phyloP scores from a whole-genome alignment of 805 yeast species.

The Pichia thaimueangensis region DNA sequence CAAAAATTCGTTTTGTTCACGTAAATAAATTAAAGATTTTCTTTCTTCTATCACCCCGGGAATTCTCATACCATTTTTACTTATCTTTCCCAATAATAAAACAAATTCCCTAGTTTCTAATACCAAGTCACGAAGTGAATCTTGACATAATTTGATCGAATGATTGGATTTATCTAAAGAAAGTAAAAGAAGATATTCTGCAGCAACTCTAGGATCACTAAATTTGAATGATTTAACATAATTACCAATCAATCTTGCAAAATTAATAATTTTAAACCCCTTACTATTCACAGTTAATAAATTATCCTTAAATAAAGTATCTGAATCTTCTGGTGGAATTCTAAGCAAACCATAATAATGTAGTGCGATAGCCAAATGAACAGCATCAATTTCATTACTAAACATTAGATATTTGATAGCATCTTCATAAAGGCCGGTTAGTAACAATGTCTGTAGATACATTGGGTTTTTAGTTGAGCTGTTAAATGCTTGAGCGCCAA shows the following conservation, averaged over 20 bases:
- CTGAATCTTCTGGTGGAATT: slow-evolving; percentile 24
- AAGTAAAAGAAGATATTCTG: slow-evolving; percentile 76
- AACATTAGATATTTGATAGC: slow-evolving; percentile 63
- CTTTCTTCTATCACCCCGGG: slow-evolving; percentile 84
- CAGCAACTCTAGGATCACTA: slow-evolving; percentile 84
- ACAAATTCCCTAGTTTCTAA: slow-evolving; percentile 81
- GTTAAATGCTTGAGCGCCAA: slow-evolving; percentile 69
- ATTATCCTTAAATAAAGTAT: slow-evolving; percentile 7
- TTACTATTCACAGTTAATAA: slow-evolving; percentile 30
- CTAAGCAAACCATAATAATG: slow-evolving; percentile 65
- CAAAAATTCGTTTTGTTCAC: slow-evolving; percentile 53
- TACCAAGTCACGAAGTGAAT: slow-evolving; percentile 75
- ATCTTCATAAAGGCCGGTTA: slow-evolving; percentile 75
- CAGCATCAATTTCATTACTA: slow-evolving; percentile 75
- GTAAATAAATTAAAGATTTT: slow-evolving; percentile 54
- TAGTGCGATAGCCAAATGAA: slow-evolving; percentile 80
- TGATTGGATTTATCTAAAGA: slow-evolving; percentile 38
- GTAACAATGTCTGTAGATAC: slow-evolving; percentile 66
- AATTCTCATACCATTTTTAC: slow-evolving; percentile 64
- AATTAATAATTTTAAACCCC: slow-evolving; percentile 31
- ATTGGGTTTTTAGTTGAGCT: slow-evolving; percentile 57
- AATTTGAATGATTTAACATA: slow-evolving; percentile 79
- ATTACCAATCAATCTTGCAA: slow-evolving; percentile 65
- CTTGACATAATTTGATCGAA: slow-evolving; percentile 58
- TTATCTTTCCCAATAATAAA: slow-evolving; percentile 75